phyloP scores from a whole-genome alignment of 306 rosid species.

The Cicer arietinum region DNA sequence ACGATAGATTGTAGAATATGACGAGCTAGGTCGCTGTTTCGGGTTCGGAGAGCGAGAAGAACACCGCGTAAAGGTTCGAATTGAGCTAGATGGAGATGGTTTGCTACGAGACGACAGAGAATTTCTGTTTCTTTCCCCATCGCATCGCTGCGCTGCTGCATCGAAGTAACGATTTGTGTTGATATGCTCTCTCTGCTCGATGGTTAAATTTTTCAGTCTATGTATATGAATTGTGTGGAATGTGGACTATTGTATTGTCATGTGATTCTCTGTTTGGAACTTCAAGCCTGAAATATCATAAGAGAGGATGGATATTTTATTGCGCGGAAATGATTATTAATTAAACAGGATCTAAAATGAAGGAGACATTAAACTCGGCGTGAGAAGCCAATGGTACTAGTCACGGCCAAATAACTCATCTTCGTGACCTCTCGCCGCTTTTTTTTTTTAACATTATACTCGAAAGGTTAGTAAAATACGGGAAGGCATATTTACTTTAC shows the following conservation, averaged over 20 bases:
- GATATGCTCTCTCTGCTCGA: not conserved
- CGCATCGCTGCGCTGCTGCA: slow-evolving; percentile 26
- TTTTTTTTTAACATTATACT: too few relatives aligned
- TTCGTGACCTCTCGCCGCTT: not conserved
- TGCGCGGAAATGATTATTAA: not conserved
- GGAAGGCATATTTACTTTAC: too few relatives aligned
- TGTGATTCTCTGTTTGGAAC: slow-evolving; percentile 1
- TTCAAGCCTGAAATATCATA: not conserved
- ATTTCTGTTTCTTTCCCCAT: slow-evolving; percentile 82
- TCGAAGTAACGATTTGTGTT: not conserved
- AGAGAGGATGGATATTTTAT: not conserved
- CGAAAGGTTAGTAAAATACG: too few relatives aligned
- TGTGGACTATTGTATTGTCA: not conserved
- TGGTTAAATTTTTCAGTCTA: not conserved
- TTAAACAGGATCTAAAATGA: not conserved
- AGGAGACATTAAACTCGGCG: not conserved
- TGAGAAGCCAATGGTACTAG: not conserved
- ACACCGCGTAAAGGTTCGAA: slow-evolving; percentile 89
- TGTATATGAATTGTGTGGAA: not conserved
- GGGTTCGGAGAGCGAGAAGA: slow-evolving; percentile 72
- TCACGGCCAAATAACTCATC: too few relatives aligned
- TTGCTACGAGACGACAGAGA: slow-evolving; percentile 84
- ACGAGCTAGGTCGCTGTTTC: slow-evolving; percentile 76
- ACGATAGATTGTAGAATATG: slow-evolving; percentile 80
- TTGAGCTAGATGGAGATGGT: slow-evolving; percentile 83